Evolutionary conservation across 768 basidiomycete species (phyloP).

Genomic region (Termitomyces sp.): DNA sequence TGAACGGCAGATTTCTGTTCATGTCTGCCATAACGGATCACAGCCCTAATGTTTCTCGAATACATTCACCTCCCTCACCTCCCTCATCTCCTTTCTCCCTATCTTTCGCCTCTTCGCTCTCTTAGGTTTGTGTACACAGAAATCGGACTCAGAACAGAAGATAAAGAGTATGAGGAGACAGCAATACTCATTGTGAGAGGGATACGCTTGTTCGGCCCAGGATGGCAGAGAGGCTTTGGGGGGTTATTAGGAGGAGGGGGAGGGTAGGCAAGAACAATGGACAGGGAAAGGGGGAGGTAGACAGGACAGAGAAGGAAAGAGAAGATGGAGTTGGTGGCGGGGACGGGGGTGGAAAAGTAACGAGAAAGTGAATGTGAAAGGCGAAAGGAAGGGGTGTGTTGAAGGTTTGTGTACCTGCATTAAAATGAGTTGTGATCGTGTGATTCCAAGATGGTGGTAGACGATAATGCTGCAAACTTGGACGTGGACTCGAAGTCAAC

Average conservation of each 20-base stretch:
- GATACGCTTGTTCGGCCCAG: background rate
- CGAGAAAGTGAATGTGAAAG: too few species aligned
- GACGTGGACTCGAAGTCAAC: background rate
- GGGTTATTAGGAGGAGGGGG: background rate
- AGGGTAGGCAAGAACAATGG: too few species aligned
- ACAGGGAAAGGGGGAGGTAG: too few species aligned
- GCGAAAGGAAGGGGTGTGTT: background rate
- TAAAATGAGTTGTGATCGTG: background rate
- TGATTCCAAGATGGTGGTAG: background rate
- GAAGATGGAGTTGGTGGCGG: background rate
- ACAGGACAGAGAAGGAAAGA: too few species aligned
- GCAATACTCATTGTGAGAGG: background rate
- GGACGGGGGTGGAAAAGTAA: background rate
- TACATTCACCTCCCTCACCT: background rate
- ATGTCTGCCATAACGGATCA: background rate
- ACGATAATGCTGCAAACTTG: too few species aligned
- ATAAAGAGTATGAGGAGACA: background rate
- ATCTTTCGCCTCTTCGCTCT: background rate
- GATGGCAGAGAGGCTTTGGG: background rate
- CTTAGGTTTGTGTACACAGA: background rate
- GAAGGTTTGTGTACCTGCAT: background rate
- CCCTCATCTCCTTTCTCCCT: background rate
- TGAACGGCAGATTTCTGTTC: too few species aligned
- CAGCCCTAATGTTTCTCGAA: background rate
- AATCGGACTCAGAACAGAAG: background rate